Conservation (phyloP, 345 rosid species). For the Durio zibethinus region DNA sequence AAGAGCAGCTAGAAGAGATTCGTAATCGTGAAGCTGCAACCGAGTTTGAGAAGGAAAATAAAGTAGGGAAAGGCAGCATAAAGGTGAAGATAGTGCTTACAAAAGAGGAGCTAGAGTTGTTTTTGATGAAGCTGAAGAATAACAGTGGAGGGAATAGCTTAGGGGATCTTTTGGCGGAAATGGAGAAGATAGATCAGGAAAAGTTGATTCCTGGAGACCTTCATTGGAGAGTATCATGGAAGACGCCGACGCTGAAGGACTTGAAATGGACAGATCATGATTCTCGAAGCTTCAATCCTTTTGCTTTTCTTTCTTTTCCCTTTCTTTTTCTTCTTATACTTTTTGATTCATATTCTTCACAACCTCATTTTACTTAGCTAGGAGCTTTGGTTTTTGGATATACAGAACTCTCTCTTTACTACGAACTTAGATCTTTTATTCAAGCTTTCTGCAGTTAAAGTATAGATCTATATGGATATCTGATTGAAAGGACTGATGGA, state of each 20-base stretch:
- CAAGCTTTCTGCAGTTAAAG: too few species aligned
- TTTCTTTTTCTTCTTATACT: neutral
- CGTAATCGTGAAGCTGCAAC: neutral
- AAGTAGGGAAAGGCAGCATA: conserved; percentile 34
- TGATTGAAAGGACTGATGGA: neutral
- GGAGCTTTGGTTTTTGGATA: neutral
- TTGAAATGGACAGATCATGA: neutral
- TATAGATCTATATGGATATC: neutral
- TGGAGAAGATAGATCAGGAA: conserved; percentile 6
- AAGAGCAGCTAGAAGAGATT: conserved; percentile 2
- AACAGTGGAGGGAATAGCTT: conserved; percentile 12
- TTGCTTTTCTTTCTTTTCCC: too few species aligned
- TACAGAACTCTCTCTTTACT: neutral
- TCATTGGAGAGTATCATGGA: conserved; percentile 55
- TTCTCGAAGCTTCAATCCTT: neutral
- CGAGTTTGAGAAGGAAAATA: too few species aligned
- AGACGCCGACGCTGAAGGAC: neutral
- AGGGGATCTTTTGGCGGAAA: conserved; percentile 6
- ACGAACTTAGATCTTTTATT: too few species aligned
- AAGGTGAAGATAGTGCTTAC: conserved; percentile 79
- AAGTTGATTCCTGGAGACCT: conserved; percentile 49
- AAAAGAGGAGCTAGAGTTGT: conserved; percentile 63
- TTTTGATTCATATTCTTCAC: neutral
- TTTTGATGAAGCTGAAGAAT: conserved; percentile 43
- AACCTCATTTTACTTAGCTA: neutral